Percentiles rank a stretch among this genome's conserved stretches.
phyloP scores from a whole-genome alignment of 2,329 filamentous ascomycete genomes.

The Alternaria metachromatica region DNA sequence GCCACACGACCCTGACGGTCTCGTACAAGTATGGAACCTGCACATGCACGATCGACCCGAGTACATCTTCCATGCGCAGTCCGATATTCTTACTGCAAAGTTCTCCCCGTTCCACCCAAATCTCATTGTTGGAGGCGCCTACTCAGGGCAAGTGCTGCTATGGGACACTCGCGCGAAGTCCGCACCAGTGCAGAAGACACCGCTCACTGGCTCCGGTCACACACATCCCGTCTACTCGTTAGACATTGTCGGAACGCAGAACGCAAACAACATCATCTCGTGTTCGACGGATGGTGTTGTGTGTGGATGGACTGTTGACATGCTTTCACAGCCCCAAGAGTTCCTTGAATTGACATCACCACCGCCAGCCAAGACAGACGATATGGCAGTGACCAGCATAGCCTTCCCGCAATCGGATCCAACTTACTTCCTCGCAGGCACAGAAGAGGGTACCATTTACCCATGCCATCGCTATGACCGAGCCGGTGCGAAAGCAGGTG shows the following conservation, averaged over 20 bases:
- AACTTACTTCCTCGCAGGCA: slow-evolving; percentile 96
- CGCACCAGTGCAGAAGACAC: slow-evolving; percentile 90
- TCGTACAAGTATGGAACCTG: slow-evolving; percentile 96
- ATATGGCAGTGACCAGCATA: slow-evolving; percentile 92
- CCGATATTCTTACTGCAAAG: slow-evolving; percentile 91
- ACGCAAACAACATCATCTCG: slow-evolving; percentile 98
- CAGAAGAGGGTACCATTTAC: slow-evolving; percentile 95
- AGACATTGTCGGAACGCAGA: slow-evolving; percentile 95
- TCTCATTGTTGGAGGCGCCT: slow-evolving; percentile 92
- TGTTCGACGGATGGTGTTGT: slow-evolving; percentile 96
- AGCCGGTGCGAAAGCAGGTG: slow-evolving; percentile 93
- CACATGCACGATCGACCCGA: slow-evolving; percentile 94
- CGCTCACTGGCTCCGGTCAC: slow-evolving; percentile 91
- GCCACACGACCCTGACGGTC: slow-evolving; percentile 88
- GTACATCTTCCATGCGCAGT: slow-evolving; percentile 95
- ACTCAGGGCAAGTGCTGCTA: slow-evolving; percentile 92
- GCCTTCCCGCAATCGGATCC: slow-evolving; percentile 94
- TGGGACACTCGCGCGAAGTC: slow-evolving; percentile 93
- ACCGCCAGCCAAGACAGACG: slow-evolving; percentile 81
- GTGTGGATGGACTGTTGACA: slow-evolving; percentile 97
- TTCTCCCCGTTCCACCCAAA: slow-evolving; percentile 99
- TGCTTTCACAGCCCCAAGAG: slow-evolving; percentile 96
- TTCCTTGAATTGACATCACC: slow-evolving; percentile 87
- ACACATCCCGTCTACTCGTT: slow-evolving; percentile 96
- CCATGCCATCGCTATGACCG: slow-evolving; percentile 97